phyloP scores from a whole-genome alignment of 2,329 filamentous ascomycete species.

The Apiospora phragmitis region DNA sequence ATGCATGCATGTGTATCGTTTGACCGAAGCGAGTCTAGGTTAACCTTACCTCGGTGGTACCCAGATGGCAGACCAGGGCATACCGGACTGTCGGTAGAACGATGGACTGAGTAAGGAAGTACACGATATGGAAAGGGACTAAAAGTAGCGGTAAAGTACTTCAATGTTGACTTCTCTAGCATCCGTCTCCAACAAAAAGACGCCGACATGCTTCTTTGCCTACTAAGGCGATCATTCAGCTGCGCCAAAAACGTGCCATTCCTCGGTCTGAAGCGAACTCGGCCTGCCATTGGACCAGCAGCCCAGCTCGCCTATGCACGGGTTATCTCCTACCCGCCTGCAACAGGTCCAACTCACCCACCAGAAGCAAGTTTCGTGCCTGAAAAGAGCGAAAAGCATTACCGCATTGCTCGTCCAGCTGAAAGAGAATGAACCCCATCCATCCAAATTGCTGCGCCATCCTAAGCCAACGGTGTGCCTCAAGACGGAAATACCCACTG shows the following conservation, averaged over 20 bases:
- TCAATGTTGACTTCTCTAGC: no score
- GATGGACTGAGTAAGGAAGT: not conserved
- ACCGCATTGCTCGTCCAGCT: not conserved
- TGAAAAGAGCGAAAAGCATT: not conserved
- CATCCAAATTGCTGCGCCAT: constrained; percentile 1
- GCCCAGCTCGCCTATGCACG: not conserved
- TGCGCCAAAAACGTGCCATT: not conserved
- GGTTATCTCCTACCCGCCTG: not conserved
- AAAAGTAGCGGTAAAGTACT: no score
- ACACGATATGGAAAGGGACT: not conserved
- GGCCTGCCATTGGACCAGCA: not conserved
- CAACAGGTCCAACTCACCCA: not conserved
- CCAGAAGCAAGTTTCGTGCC: not conserved
- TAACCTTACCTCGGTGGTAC: not conserved
- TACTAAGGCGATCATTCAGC: not conserved
- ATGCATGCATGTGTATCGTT: not conserved
- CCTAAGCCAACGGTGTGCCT: not conserved
- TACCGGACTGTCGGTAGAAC: constrained; percentile 1
- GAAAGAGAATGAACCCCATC: not conserved
- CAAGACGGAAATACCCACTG: not conserved
- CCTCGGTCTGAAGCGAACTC: not conserved
- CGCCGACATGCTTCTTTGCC: not conserved
- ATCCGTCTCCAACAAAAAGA: not conserved
- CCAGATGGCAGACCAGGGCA: not conserved
- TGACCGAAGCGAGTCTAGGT: not conserved